Base-by-base conservation (phyloP, 2,329 filamentous ascomycete genomes). In the Sporothrix humicola region DNA sequence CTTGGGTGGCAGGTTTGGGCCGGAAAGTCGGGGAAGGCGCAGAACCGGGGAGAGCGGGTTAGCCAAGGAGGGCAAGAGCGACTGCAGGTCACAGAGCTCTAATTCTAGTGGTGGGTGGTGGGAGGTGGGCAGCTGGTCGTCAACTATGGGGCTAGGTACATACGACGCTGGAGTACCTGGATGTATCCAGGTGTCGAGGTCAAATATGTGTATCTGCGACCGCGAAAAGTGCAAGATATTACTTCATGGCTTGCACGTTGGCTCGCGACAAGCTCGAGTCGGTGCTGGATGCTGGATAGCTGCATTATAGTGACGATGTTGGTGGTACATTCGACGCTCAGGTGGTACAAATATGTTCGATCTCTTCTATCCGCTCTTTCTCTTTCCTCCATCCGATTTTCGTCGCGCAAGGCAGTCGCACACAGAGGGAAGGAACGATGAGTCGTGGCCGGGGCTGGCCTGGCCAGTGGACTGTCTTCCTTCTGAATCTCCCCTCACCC, bases 21-120 rank as follows among this genome's bases (percentile, higher is more conserved):
- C 56, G 46, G 66, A 73, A 73, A 61, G 65, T 31, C 72, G 72
- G 54, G 68, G 72, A 58, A 66, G 59, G 68, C 44, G 56, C 69
- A 71, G 50, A n/a, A 4, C 44, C 37, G 71, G 63, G 46, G 23
- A 63, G 31, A 37, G 23, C 15, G 31, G 26, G 46, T 66, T 66
- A 17, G 61, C 31, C 46, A 68, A 66, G 54, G 63, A 73, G 44
- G 54, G 26, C 48, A 61, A 59, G 61, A 59, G 63, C 54, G 44
- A 50, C 52, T 58, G 52, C 59, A 58, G 13, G 48, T 15, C 52
- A 20, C 52, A 70, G 52, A 70, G 68, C 52, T 59, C 31, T 56
- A 20, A 37, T 37, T 37, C 31, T 37, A 5, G 31, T 37, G 31
- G 31, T 37, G 31, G 31, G 31, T 37, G 31, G 31, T 37, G 31